Conservation (phyloP, 192 early-diverging fungal genomes). For the Backusella sp. region DNA sequence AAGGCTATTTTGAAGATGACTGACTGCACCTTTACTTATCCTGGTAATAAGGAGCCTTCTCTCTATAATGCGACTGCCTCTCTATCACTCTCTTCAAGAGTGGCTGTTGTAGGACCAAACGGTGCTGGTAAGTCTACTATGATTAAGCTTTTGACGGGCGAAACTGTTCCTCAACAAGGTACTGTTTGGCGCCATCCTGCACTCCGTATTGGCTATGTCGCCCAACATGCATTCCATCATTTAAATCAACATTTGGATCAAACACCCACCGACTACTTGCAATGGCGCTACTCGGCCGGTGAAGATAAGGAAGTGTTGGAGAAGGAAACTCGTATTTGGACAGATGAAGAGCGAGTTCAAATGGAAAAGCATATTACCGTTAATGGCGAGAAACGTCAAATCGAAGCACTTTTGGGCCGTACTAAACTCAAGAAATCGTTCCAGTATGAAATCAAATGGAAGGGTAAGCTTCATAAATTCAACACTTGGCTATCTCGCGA, state of each 20-base stretch:
- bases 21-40: constrained; percentile 75
- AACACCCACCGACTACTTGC: constrained; percentile 81
- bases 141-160: constrained; percentile 81
- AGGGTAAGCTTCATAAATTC: constrained; percentile 55
- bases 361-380: constrained; percentile 61
- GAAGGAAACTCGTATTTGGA: constrained; percentile 67
- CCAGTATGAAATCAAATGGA: constrained; percentile 83
- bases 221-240: constrained; percentile 88
- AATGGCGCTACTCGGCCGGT: constrained; percentile 80
- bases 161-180: constrained; percentile 65
- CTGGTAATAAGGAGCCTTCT: constrained; percentile 58
- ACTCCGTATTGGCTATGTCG: constrained; percentile 85
- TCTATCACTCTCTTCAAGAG: constrained; percentile 73
- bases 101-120: constrained; percentile 79
- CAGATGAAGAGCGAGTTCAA: constrained; percentile 61
- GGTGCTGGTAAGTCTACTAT: constrained; percentile 86
- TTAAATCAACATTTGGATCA: constrained; percentile 81
- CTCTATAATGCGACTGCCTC: constrained; percentile 63
- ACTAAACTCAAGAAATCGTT: constrained; percentile 76
- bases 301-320: constrained; percentile 73
- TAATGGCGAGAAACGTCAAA: constrained; percentile 56
- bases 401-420: constrained; percentile 64
- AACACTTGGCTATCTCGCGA: constrained; percentile 73
- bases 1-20: constrained; percentile 79
- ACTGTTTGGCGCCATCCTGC: constrained; percentile 80